Evolutionary conservation across 2,329 filamentous ascomycete genomes (phyloP), one percentile per base, ranked within the genome.

Genomic region (Cercospora janseana): DNA sequence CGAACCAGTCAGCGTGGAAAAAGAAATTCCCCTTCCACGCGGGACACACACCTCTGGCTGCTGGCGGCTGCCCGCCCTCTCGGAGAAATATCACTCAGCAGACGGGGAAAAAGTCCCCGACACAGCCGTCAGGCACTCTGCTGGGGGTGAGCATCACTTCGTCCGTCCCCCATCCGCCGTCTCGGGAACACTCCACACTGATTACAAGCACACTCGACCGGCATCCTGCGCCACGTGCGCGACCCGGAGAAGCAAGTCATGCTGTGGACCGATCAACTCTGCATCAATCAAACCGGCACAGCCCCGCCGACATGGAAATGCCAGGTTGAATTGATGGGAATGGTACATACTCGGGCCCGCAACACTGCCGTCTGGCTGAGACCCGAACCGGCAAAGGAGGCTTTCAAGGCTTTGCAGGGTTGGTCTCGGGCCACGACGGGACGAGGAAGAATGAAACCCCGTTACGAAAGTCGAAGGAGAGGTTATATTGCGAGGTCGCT

Each of bases 371-470:
- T 42, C 9, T 42, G 38, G 38, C 6, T 28, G 15, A 23, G 38
- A 3, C 12, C 7, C 4, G 21, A 42, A 20, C 38, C 38, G 3
- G 38, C 15, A 5, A 16, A 42, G 2, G 38, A 28, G 4, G 38
- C 38, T n/a, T 42, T 42, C 23, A 28, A 42, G 5, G 38, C 38
- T 27, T n/a, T 42, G n/a, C 38, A 42, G 23, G 26, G 38, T 2
- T 18, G 24, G 6, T 28, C 21, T 1, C 21, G 27, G 9, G 38
- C 38, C 3, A 42, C 38, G 15, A 37, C 23, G 34, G 34, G 34
- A 21, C 20, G 34, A n/a, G 10, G 34, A 37, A 2, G 34, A 37
- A n/a, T 37, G n/a, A n/a, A n/a, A n/a, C n/a, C n/a, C n/a, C n/a
- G n/a, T n/a, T n/a, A n/a, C n/a, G 34, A 4, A 38, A 38, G 20